Evolutionary conservation across 352 stramenopile species (phyloP).

Genomic region (Pythium aphanidermatum): DNA sequence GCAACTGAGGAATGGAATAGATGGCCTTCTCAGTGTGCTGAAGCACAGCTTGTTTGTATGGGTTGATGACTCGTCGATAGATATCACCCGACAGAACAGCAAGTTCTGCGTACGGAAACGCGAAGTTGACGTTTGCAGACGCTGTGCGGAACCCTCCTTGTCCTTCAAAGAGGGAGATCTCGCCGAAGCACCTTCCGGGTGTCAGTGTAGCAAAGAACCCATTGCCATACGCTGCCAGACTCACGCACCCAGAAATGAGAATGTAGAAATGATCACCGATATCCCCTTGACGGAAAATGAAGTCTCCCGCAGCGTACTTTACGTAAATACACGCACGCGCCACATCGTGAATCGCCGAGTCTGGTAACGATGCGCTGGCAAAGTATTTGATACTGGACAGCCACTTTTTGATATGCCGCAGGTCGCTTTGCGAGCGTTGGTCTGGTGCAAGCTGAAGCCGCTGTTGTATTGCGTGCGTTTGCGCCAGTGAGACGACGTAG

Average conservation of each 20-base stretch:
- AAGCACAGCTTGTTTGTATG: slow-evolving; percentile 66
- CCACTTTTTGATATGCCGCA: slow-evolving; percentile 64
- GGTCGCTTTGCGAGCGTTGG: slow-evolving; percentile 28
- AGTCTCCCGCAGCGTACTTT: slow-evolving; percentile 36
- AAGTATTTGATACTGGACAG: slow-evolving; percentile 64
- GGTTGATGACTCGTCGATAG: slow-evolving; percentile 60
- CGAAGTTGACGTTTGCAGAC: slow-evolving; percentile 61
- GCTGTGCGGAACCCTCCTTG: slow-evolving; percentile 39
- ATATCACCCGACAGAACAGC: slow-evolving; percentile 52
- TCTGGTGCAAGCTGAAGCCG: slow-evolving; percentile 33
- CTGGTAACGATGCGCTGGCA: slow-evolving; percentile 41
- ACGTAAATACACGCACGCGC: slow-evolving; percentile 40
- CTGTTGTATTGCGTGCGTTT: slow-evolving; percentile 25
- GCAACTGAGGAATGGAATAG: slow-evolving; percentile 43
- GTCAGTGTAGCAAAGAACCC: slow-evolving; percentile 67
- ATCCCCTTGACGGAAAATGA: slow-evolving; percentile 70
- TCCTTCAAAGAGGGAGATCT: slow-evolving; percentile 62
- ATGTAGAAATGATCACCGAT: slow-evolving; percentile 68
- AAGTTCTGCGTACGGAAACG: slow-evolving; percentile 36
- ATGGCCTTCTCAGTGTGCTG: slow-evolving; percentile 46
- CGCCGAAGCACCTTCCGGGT: slow-evolving; percentile 57
- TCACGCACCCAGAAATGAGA: slow-evolving; percentile 55
- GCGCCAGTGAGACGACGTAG: slow-evolving; percentile 29
- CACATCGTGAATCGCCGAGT: slow-evolving; percentile 45
- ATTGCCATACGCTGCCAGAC: slow-evolving; percentile 55